Percentiles rank a stretch among this genome's conserved stretches.
These are phyloP conservation scores for Onygenales sp. DNA, from an alignment of 2,329 filamentous ascomycete species.

Conservation along the genomic window DNA sequence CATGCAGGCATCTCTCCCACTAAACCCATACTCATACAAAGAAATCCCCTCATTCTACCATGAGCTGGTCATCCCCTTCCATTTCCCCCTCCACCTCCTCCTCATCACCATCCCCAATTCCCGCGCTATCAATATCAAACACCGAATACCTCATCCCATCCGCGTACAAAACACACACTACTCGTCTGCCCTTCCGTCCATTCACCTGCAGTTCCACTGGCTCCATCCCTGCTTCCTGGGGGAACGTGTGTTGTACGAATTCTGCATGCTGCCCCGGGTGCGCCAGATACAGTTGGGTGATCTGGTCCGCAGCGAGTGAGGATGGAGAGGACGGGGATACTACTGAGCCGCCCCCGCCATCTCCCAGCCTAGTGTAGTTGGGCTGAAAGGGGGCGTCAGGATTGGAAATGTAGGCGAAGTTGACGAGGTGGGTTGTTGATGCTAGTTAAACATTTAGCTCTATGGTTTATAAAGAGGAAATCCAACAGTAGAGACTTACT, in stretches of 20 bases:
- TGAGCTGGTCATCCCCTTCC: background rate
- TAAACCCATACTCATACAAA: background rate
- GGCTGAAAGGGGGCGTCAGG: slow-evolving; percentile 7
- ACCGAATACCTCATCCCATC: slow-evolving; percentile 46
- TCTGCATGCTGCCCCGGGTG: slow-evolving; percentile 12
- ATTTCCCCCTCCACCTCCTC: slow-evolving; percentile 10
- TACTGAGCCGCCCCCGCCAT: slow-evolving; percentile 2
- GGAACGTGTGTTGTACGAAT: slow-evolving; percentile 40
- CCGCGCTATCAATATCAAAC: slow-evolving; percentile 44
- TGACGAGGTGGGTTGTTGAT: slow-evolving; percentile 24
- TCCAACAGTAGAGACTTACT: slow-evolving; percentile 16
- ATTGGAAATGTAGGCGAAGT: slow-evolving; percentile 20
- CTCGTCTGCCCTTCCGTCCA: slow-evolving; percentile 43
- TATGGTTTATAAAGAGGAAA: background rate
- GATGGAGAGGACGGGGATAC: slow-evolving; percentile 1
- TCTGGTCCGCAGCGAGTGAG: slow-evolving; percentile 1
- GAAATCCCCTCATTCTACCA: background rate
- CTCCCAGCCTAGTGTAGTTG: slow-evolving; percentile 15
- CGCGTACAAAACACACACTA: slow-evolving; percentile 46
- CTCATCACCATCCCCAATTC: slow-evolving; percentile 16
- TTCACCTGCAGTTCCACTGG: slow-evolving; percentile 46
- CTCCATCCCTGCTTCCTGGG: slow-evolving; percentile 32
- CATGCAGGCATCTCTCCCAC: background rate
- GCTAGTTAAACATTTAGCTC: background rate
- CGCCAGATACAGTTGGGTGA: slow-evolving; percentile 7